These are phyloP conservation scores for Chaetomium sp. DNA, from an alignment of 2,329 filamentous ascomycete species.

Conservation along the genomic window DNA sequence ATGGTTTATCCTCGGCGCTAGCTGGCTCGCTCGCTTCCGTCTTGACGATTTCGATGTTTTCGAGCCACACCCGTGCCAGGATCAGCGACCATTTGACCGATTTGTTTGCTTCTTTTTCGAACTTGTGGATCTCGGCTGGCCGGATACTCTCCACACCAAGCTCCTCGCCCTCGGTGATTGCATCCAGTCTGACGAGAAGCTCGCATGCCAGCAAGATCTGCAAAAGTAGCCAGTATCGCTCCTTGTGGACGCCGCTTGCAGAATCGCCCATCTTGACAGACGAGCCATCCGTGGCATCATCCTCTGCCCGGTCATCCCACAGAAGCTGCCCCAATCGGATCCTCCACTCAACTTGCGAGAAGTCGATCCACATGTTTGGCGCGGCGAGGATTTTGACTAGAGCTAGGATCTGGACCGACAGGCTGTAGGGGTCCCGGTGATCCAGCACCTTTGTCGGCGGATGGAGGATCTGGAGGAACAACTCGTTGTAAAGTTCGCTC, in stretches of 20 bases:
- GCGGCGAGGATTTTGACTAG: slow-evolving; percentile 66
- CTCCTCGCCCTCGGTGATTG: slow-evolving; percentile 63
- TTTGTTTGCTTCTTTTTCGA: slow-evolving; percentile 62
- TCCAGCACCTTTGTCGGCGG: slow-evolving; percentile 59
- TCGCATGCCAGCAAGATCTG: slow-evolving; percentile 68
- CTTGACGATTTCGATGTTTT: slow-evolving; percentile 63
- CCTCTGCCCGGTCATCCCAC: slow-evolving; percentile 60
- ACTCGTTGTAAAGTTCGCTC: slow-evolving; percentile 62
- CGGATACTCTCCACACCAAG: slow-evolving; percentile 54
- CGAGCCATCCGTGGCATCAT: slow-evolving; percentile 56
- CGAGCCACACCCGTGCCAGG: slow-evolving; percentile 66
- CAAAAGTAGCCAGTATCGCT: slow-evolving; percentile 68
- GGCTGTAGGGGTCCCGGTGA: slow-evolving; percentile 60
- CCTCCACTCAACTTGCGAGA: slow-evolving; percentile 73
- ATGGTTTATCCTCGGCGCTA: slow-evolving; percentile 39
- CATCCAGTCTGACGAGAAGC: slow-evolving; percentile 65
- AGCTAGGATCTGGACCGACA: slow-evolving; percentile 70
- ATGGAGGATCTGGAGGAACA: slow-evolving; percentile 62
- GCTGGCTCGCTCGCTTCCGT: slow-evolving; percentile 40
- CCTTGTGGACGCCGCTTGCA: slow-evolving; percentile 57
- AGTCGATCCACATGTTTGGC: slow-evolving; percentile 72
- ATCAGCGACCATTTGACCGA: slow-evolving; percentile 70
- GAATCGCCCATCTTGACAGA: slow-evolving; percentile 53
- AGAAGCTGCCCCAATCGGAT: slow-evolving; percentile 72
- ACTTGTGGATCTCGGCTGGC: slow-evolving; percentile 60